These are phyloP conservation scores for Metschnikowia gruessii DNA, from an alignment of 805 yeast genomes.

Conservation along the genomic window DNA sequence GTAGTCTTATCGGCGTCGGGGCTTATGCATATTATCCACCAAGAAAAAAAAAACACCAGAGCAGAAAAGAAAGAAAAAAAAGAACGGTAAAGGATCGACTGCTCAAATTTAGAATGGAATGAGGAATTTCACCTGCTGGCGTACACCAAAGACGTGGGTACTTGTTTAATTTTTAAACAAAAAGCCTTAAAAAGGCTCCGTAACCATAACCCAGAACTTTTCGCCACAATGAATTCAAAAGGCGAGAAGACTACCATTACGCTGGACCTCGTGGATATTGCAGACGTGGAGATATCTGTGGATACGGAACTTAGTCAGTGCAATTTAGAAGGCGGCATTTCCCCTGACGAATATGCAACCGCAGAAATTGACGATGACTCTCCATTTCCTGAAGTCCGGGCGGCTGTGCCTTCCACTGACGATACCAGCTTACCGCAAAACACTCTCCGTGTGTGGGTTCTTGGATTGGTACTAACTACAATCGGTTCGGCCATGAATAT, in stretches of 20 bases:
- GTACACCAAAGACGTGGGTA: too few relatives aligned
- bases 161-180: neutral
- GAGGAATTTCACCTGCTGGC: neutral
- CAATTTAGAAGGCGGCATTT: neutral
- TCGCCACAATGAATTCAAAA: slow-evolving; percentile 3
- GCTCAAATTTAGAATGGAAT: neutral
- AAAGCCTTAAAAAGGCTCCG: neutral
- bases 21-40: too few relatives aligned
- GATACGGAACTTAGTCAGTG: neutral
- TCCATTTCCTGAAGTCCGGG: slow-evolving; percentile 26
- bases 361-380: slow-evolving; percentile 11
- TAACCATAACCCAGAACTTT: neutral
- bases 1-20: too few relatives aligned
- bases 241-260: slow-evolving; percentile 5
- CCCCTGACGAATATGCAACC: slow-evolving; percentile 1
- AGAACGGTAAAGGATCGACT: too few relatives aligned
- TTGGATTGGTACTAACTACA: slow-evolving; percentile 22
- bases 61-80: too few relatives aligned
- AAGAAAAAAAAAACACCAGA: too few relatives aligned
- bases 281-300: neutral
- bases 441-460: slow-evolving; percentile 23
- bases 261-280: slow-evolving; percentile 4
- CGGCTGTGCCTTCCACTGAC: slow-evolving; percentile 21
- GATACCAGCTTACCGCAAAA: slow-evolving; percentile 19
- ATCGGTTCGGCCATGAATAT: slow-evolving; percentile 28